Conservation (phyloP, 2,329 filamentous ascomycete genomes). For the Xylaria arbuscula region DNA sequence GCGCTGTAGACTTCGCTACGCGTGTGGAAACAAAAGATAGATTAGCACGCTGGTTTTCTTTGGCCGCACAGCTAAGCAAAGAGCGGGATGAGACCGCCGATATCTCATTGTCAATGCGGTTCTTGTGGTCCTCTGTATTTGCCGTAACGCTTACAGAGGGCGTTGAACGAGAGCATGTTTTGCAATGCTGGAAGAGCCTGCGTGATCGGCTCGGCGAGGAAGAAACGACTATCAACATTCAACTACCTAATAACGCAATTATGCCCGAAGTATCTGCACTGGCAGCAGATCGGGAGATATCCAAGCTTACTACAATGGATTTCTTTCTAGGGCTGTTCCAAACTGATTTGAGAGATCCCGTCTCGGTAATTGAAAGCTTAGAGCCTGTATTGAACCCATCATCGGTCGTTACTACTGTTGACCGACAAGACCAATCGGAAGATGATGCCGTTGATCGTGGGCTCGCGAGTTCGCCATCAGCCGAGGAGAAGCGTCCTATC, state of each 20-base stretch:
- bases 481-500: conserved; percentile 54
- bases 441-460: conserved; percentile 37
- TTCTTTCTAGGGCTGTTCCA: conserved; percentile 94
- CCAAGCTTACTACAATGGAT: conserved; percentile 92
- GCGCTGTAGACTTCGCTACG: conserved; percentile 61
- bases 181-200: conserved; percentile 69
- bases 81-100: conserved; percentile 50
- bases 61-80: conserved; percentile 60
- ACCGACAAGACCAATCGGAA: conserved; percentile 37
- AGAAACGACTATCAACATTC: conserved; percentile 58
- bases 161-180: conserved; percentile 66
- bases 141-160: conserved; percentile 63
- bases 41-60: conserved; percentile 63
- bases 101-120: conserved; percentile 61
- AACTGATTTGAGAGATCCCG: conserved; percentile 81
- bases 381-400: conserved; percentile 89
- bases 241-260: conserved; percentile 83
- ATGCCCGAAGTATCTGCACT: conserved; percentile 87
- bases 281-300: conserved; percentile 91
- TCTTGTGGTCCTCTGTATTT: conserved; percentile 68
- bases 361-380: conserved; percentile 87
- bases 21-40: conserved; percentile 62
- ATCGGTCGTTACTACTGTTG: conserved; percentile 59
- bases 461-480: conserved; percentile 32
- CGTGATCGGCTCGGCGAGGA: conserved; percentile 61